Evolutionary conservation across 2,329 filamentous ascomycete genomes (phyloP).

Genomic region (Trichoderma koningiopsis): DNA sequence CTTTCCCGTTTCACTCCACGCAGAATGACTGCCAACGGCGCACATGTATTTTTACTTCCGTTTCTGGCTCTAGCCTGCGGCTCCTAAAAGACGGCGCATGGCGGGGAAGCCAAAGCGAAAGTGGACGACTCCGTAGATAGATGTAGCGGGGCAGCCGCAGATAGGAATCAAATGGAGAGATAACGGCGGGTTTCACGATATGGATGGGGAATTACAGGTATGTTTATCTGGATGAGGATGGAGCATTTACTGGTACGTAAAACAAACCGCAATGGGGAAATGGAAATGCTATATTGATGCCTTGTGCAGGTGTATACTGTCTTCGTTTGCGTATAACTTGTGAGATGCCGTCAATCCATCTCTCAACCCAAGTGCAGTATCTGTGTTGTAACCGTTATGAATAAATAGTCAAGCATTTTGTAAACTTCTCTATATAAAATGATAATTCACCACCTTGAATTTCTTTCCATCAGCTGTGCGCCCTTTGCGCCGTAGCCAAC

Average conservation of each 20-base stretch:
- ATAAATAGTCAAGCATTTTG: background rate
- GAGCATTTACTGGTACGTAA: background rate
- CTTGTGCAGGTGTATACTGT: background rate
- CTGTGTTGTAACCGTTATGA: background rate
- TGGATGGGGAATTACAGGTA: background rate
- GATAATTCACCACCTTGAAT: background rate
- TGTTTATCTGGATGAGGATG: background rate
- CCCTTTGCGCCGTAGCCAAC: background rate
- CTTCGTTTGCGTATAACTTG: background rate
- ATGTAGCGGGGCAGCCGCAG: background rate
- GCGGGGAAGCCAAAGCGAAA: background rate
- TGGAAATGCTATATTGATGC: background rate
- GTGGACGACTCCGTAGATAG: background rate
- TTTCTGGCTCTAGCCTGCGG: slow-evolving; percentile 13
- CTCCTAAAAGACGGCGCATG: slow-evolving; percentile 2
- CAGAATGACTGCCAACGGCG: background rate
- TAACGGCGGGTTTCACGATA: background rate
- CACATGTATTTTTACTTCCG: slow-evolving; percentile 10
- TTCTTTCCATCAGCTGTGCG: background rate
- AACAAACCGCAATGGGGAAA: background rate
- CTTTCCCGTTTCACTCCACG: background rate
- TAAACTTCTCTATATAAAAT: too few species aligned
- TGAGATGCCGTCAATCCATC: background rate
- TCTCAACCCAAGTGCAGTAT: background rate
- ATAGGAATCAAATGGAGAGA: background rate